Evolutionary conservation across 2,329 filamentous ascomycete species (phyloP), one percentile per base, ranked within the genome.

Genomic region (Rutstroemia sp.): DNA sequence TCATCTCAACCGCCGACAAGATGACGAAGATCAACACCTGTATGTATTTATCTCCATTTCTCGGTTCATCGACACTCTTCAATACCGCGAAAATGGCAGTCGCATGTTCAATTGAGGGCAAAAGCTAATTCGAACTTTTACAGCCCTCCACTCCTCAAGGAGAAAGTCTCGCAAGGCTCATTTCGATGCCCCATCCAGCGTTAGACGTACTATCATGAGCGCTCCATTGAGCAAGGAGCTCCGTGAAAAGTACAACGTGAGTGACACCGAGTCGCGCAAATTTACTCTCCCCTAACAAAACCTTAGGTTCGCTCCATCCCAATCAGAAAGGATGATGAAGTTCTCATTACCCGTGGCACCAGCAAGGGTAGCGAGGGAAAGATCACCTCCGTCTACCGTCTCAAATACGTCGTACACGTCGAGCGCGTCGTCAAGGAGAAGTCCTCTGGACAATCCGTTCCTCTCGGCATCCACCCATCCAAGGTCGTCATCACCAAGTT

Each of bases 331-430:
- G 92, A 96, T 74, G 89, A 96, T 78, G 90, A 95, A 80, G 91
- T 97, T 74, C 82, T 81, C 73, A 88, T 99, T 71, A 87, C 92
- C 74, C 92, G 94, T 69, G 94, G 94, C 72, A 80, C 81, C 78
- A 88, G 95, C 84, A 97, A 97, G 84, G 94, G 92, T 74, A 90
- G 91, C 72, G 92, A 97, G 82, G 94, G 94, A 82, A 97, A 97
- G 83, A 83, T 99, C 79, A 92, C 87, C 71, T 90, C 89, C 71
- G 92, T 97, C 76, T 99, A 96, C 87, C 90, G 91, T 76, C 88
- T 96, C 73, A 97, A 97, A 80, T 99, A 94, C 79, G 83, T 91
- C 73, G 87, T 99, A 74, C 92, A 97, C 86, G 77, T 99, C 76
- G 92, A 96, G 85, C 90, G 92, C 72, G 87, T 99, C 75, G 86